Evolutionary conservation across 495 filamentous ascomycete genomes (phyloP), one percentile per base, ranked within the genome.

Genomic region (Penicillium paradoxum): DNA sequence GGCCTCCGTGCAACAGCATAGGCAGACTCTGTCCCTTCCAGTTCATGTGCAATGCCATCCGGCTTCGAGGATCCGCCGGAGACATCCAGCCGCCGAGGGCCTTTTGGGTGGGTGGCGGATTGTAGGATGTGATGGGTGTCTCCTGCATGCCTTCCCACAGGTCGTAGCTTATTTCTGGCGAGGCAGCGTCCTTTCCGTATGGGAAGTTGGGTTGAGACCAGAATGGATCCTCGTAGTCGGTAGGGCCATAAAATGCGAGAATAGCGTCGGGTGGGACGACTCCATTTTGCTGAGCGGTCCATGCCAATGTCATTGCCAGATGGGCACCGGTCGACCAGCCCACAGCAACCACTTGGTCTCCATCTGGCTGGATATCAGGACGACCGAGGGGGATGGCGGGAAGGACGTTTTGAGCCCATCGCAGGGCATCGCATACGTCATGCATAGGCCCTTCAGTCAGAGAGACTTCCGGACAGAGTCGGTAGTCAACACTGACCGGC

Each of bases 251-350:
- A 57, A 83, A 79, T 5, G 70, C 62, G 7, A 83, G 59, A 14
- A 81, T 70, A 0, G 73, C 79, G 4, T 72, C 48, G 0, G 79
- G 78, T 1, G 77, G 70, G 11, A 22, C 34, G 1, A 79, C 14
- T 0, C 65, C 68, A 8, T 13, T 49, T 25, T 0, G 36, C 29
- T 14, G 10, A 0, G 70, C 55, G 1, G 76, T 78, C 60, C 62
- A 82, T 0, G 50, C 75, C 0, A 74, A 33, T 6, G 73, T 63
- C 68, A 82, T 73, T 10, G 79, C 79, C 0, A 83, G 64, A 17
- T 72, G 70, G 1, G 77, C 80, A 6, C 80, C 80, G 0, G 73
- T 69, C 0, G 79, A 82, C 80, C 79, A 84, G 0, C 81, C 79
- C 6, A 84, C 59, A 0, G 65, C 73, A 4, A 76, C 73, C 6